Evolutionary conservation across 345 rosid genomes (phyloP), one percentile per base, ranked within the genome.

Genomic region (Pelargonium nanum): DNA sequence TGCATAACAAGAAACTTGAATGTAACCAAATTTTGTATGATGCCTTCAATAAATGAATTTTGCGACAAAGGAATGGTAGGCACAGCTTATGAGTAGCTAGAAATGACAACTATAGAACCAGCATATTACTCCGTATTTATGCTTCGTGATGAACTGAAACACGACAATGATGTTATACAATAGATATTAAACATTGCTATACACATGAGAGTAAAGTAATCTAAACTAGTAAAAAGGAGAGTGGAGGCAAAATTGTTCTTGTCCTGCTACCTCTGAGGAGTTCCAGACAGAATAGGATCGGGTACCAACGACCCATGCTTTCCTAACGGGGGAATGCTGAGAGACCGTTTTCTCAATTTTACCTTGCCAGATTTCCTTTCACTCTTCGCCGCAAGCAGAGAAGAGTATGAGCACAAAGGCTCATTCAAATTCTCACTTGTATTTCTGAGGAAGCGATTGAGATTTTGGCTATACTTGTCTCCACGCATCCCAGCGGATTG

Each of bases 241-340:
- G 16, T 17, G 6, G 15, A 40, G 15, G 48, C 48, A 40, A 40
- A 40, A 40, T 40, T 40, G 48, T 15, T 12, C 10, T 6, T 7
- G 48, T 6, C 15, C 48, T 2, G 48, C 48, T 40, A 40, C 48
- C 48, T 40, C 48, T 9, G 48, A 40, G 48, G 48, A 40, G 48
- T 17, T 40, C 48, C 48, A 40, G 48, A 40, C 16, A 40, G 48
- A 2, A 40, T 40, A 12, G 48, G 48, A 40, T 40, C 48, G 15
- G 58, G 48, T 58, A 74, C 59, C 19, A 71, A 52, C 6, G 85
- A 60, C 28, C 85, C 83, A 2, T 73, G 82, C 60, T 84, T 79
- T 32, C 91, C 80, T 0, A 76, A 56, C 62, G 91, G 81, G 12
- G 96, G 85, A 64, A 93, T 89, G 73, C 99, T 87, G 62, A 84